Evolutionary conservation across 1,139 yeast species (phyloP), one percentile per base, ranked within the genome.

Genomic region (Kodamaea plutei): DNA sequence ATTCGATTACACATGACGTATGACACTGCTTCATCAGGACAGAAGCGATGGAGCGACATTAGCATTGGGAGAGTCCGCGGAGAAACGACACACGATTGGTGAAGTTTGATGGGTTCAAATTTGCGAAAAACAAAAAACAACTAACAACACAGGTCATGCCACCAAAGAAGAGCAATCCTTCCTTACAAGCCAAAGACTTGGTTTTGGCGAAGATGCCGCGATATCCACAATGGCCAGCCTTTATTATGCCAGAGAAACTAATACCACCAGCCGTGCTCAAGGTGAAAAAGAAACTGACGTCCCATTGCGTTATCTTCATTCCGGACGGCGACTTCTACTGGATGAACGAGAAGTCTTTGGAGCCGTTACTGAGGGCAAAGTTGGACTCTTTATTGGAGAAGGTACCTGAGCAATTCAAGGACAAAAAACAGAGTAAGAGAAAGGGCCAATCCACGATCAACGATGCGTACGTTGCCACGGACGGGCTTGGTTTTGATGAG

Each of bases 281-380:
- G 33, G 68, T 56, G 14, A 61, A 63, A 47, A 63, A 63, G 54
- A 64, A 64, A 32, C 48, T 58, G 16, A 59, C 68, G 14, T 57
- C 58, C 20, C 54, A 50, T 41, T 68, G 74, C 44, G 74, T 68
- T 16, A 65, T 67, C 20, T 68, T 67, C 46, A 65, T 68, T 26
- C 73, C 73, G 6, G 73, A 67, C 43, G 73, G 73, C 10, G 72
- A 68, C 40, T 68, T 54, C 47, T 61, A 63, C 44, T 68, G 74
- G 74, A 58, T 64, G 59, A 58, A 52, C 26, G 71, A 63, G 23
- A 64, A 65, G 43, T 53, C 54, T 23, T 45, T 68, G 27, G 68
- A 61, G 36, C 45, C 45, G 5, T 50, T 66, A 34, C 48, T 64
- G 5, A 41, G 39, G 10, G 61, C 56, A 6, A 58, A 55, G 36